Percentiles rank a stretch among this genome's conserved stretches.
phyloP scores from a whole-genome alignment of 192 early-diverging fungal species.

The Allomyces macrogynus region DNA sequence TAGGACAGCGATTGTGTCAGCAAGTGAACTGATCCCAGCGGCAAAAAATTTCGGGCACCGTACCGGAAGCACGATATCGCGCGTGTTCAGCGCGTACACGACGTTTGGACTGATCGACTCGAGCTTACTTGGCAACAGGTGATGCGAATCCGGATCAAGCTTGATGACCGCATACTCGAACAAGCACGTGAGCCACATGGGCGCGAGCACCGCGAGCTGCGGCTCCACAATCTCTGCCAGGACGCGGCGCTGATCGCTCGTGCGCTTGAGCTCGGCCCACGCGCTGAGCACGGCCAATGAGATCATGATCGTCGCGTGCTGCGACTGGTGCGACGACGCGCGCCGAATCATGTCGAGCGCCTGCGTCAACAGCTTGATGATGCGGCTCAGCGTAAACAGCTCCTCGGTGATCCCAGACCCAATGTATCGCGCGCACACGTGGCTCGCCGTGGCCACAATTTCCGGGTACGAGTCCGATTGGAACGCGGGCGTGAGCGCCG shows the following conservation, averaged over 20 bases:
- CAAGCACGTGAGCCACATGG: neutral
- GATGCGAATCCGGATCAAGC: conserved; percentile 5
- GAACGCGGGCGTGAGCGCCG: conserved; percentile 77
- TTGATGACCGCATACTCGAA: conserved; percentile 3
- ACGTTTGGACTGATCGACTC: conserved; percentile 39
- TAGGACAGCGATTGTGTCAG: no score
- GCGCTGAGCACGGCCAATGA: conserved; percentile 51
- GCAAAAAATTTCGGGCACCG: no score
- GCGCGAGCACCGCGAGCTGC: conserved; percentile 7
- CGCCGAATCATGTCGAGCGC: conserved; percentile 32
- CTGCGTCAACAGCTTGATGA: conserved; percentile 46
- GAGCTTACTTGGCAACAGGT: conserved; percentile 24
- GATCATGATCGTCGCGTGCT: conserved; percentile 62
- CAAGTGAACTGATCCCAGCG: no score
- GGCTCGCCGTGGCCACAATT: conserved; percentile 50
- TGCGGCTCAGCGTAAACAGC: conserved; percentile 42
- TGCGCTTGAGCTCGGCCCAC: conserved; percentile 58
- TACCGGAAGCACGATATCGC: conserved; percentile 34
- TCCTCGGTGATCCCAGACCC: conserved; percentile 75
- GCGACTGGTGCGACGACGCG: conserved; percentile 23
- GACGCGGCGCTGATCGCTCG: conserved; percentile 38
- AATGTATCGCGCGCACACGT: conserved; percentile 62
- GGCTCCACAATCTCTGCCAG: conserved; percentile 40
- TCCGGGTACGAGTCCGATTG: conserved; percentile 50
- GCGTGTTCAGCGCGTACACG: conserved; percentile 40